Evolutionary conservation across 164 flowering plant species (phyloP).

Genomic region (Amborella trichopoda): DNA sequence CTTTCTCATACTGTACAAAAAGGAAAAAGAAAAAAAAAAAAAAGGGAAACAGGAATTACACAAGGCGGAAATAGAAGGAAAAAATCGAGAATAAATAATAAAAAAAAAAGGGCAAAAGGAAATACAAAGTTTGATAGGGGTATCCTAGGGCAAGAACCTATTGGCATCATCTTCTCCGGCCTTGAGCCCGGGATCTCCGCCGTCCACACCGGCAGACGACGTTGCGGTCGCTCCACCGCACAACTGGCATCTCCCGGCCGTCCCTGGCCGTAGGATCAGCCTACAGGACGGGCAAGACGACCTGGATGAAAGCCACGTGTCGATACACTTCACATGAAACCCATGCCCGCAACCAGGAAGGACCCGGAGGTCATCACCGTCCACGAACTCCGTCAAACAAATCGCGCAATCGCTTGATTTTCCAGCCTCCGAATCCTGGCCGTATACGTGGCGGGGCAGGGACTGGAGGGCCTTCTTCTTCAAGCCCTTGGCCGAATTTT

Average conservation of each 20-base stretch:
- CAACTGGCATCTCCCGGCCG: slow-evolving; percentile 39
- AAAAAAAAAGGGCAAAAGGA: too few relatives aligned
- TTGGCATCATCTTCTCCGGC: slow-evolving; percentile 23
- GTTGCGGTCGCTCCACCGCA: slow-evolving; percentile 37
- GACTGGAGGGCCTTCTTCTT: slow-evolving; percentile 68
- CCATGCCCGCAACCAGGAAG: slow-evolving; percentile 39
- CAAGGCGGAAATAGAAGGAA: neutral
- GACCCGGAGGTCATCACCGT: slow-evolving; percentile 37
- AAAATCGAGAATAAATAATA: neutral
- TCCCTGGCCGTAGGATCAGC: too few relatives aligned
- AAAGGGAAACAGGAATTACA: neutral
- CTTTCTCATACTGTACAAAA: neutral
- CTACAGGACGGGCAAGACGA: slow-evolving; percentile 49
- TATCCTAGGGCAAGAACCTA: slow-evolving; percentile 31
- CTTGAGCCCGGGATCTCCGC: slow-evolving; percentile 20
- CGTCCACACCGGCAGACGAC: slow-evolving; percentile 7
- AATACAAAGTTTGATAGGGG: neutral
- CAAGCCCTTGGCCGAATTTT: slow-evolving; percentile 39
- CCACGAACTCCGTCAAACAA: slow-evolving; percentile 60
- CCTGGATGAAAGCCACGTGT: slow-evolving; percentile 29
- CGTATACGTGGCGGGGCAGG: slow-evolving; percentile 33
- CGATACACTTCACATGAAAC: slow-evolving; percentile 34
- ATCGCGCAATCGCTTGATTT: slow-evolving; percentile 65
- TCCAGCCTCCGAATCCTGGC: slow-evolving; percentile 8
- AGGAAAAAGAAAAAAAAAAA: neutral